Evolutionary conservation across 2,329 filamentous ascomycete genomes (phyloP).

Genomic region (Stachybotrys elegans): DNA sequence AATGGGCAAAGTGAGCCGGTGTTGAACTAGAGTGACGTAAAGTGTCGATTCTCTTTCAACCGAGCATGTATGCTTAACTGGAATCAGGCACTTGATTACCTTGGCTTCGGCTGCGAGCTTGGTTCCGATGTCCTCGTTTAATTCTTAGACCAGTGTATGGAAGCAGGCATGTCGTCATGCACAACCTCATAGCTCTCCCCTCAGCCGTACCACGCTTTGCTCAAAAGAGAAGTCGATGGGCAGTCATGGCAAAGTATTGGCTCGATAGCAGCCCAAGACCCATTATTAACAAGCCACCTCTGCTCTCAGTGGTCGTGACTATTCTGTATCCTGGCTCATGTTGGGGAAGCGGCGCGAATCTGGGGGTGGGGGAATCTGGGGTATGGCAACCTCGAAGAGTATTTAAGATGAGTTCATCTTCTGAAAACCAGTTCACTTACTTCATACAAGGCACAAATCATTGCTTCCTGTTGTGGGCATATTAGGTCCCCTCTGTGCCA

Average conservation of each 20-base stretch:
- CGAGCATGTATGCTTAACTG: too few relatives aligned
- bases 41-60: too few relatives aligned
- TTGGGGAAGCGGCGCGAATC: neutral
- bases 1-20: too few relatives aligned
- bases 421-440: neutral
- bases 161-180: too few relatives aligned
- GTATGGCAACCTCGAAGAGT: neutral
- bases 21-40: too few relatives aligned
- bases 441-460: neutral
- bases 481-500: too few relatives aligned
- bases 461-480: too few relatives aligned
- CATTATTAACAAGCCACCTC: neutral
- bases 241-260: neutral
- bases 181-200: too few relatives aligned
- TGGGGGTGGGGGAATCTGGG: neutral
- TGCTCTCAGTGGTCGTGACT: neutral
- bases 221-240: neutral
- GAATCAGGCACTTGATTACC: too few relatives aligned
- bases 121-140: too few relatives aligned
- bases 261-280: neutral
- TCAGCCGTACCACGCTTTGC: neutral
- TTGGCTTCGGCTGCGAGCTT: too few relatives aligned
- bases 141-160: too few relatives aligned
- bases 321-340: neutral
- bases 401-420: neutral